Evolutionary conservation across 2,329 filamentous ascomycete species (phyloP), one percentile per base, ranked within the genome.

Genomic region (Alternaria gansuensis): DNA sequence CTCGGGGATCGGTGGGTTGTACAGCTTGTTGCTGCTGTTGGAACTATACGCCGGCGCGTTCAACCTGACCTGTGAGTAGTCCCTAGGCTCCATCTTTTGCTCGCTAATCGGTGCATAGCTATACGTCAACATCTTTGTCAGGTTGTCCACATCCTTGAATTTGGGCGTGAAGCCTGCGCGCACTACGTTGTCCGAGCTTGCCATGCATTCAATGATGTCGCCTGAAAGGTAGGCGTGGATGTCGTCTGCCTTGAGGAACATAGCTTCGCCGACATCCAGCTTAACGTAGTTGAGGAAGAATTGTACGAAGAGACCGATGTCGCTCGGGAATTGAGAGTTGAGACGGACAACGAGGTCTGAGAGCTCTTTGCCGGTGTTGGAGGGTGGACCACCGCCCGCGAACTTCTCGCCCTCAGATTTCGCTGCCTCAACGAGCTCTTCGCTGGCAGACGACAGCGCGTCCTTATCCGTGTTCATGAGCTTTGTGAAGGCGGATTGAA

Each of bases 141-240:
- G 84, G 0, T 93, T 98, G 53, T 88, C 81, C 23, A 98, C 92
- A 69, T 99, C 95, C 81, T 98, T 97, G 85, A 97, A 99, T 77
- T 99, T 99, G 55, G 95, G 95, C 0, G 95, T 99, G 79, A 99
- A 95, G 41, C 95, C 95, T 0, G 95, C 95, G 55, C 95, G 92
- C 51, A 99, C 93, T 34, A 99, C 95, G 67, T 99, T 99, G 84
- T 99, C 95, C n/a, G 92, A 96, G 8, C 92, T 90, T 0, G 95
- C 95, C 95, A 99, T 99, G 83, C 95, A 99, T 80, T 99, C 95
- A 76, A 99, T 93, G 68, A 99, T 97, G 74, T 99, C 94, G 59
- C 92, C 92, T 3, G 89, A 92, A 41, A 96, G 81, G 78, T 99
- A 99, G 48, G 95, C 95, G 77, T 99, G 95, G 70, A 98, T 98